Evolutionary conservation across 75 land plant species (phyloP).

Genomic region (Pinus taeda): DNA sequence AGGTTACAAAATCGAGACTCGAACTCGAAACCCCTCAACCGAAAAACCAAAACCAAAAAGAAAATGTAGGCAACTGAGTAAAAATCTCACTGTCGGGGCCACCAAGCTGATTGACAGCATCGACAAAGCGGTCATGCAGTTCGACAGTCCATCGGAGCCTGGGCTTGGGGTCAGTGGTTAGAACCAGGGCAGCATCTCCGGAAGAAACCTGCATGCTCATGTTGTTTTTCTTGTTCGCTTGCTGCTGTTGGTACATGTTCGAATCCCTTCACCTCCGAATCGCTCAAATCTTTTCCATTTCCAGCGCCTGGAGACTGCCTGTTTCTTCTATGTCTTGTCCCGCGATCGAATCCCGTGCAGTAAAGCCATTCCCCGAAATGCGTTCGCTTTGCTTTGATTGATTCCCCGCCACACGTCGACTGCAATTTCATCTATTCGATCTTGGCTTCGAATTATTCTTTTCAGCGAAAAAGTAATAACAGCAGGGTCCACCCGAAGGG

Average conservation of each 20-base stretch:
- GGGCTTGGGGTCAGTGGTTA: conserved; percentile 47
- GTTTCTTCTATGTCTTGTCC: too few species aligned
- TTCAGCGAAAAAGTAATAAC: too few species aligned
- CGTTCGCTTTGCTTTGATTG: too few species aligned
- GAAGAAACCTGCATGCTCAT: conserved; percentile 11
- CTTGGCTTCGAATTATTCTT: too few species aligned
- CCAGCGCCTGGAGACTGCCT: too few species aligned
- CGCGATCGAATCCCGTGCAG: too few species aligned
- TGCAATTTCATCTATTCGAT: too few species aligned
- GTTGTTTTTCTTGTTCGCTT: conserved; percentile 7
- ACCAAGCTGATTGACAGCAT: conserved; percentile 47
- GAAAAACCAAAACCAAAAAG: background rate
- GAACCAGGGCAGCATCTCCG: conserved; percentile 24
- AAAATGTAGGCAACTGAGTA: background rate
- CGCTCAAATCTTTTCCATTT: too few species aligned
- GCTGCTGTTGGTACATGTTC: background rate
- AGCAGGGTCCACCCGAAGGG: too few species aligned
- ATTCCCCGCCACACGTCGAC: too few species aligned
- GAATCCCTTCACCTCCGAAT: too few species aligned
- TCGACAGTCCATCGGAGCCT: conserved; percentile 43
- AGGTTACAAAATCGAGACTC: background rate
- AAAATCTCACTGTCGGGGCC: conserved; percentile 40
- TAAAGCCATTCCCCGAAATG: too few species aligned
- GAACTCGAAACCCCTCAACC: background rate
- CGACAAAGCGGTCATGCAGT: conserved; percentile 46